phyloP scores from a whole-genome alignment of 305 asterid genomes.

The Solanum hybrid region DNA sequence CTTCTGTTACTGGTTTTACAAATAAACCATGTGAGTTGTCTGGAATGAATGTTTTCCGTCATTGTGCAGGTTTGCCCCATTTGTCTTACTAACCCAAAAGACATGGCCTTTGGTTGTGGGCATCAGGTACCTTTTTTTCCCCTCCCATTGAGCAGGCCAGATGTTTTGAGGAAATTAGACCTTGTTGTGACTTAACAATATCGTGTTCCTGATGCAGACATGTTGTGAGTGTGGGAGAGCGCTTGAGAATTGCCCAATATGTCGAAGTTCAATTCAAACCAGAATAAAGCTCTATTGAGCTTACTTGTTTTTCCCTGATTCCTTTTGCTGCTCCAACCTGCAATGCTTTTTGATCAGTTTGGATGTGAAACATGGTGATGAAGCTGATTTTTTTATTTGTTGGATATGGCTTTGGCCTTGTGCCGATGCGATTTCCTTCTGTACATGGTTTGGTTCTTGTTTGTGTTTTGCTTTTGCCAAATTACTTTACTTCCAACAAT shows the following conservation, averaged over 20 bases:
- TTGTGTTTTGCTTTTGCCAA: not conserved
- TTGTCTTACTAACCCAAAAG: constrained; percentile 74
- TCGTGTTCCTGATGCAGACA: constrained; percentile 36
- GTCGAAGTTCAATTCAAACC: constrained; percentile 60
- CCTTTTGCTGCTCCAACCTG: not conserved
- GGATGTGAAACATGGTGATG: not conserved
- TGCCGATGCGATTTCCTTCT: not conserved
- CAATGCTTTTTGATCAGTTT: not conserved
- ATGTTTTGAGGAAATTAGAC: not conserved
- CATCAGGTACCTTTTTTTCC: constrained; percentile 62
- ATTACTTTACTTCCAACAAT: not conserved
- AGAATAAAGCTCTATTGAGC: constrained; percentile 77
- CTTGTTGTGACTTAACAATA: not conserved
- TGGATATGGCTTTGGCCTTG: not conserved
- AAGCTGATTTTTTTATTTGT: constrained; percentile 1
- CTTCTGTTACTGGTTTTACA: not conserved
- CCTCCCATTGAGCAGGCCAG: not conserved
- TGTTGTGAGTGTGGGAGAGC: constrained; percentile 72
- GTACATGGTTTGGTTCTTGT: not conserved
- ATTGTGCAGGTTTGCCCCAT: constrained; percentile 73
- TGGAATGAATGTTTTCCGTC: not conserved
- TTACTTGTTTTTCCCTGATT: not conserved
- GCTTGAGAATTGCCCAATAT: constrained; percentile 75
- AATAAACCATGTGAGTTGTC: not conserved
- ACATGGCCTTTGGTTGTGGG: constrained; percentile 98